phyloP scores from a whole-genome alignment of 371 early-diverging fungal species.

The Polyrhizophydium stewartii region DNA sequence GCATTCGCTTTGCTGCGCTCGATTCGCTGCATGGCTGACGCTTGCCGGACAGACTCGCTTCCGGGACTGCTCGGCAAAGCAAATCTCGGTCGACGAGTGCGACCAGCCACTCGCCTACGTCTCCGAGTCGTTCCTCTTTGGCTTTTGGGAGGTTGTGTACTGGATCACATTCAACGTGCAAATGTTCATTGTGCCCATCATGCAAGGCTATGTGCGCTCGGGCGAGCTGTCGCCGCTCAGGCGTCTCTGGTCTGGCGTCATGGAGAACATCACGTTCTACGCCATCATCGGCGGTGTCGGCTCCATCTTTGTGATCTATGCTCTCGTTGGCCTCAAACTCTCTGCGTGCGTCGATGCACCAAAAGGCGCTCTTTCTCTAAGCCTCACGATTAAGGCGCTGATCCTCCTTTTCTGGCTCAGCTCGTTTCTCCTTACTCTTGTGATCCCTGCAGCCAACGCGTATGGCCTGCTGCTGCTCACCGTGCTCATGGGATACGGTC shows the following conservation, averaged over 20 bases:
- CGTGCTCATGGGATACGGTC: constrained; percentile 87
- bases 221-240: constrained; percentile 72
- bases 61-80: constrained; percentile 42
- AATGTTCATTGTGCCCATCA: constrained; percentile 79
- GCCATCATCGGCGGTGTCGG: constrained; percentile 59
- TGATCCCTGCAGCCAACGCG: constrained; percentile 91
- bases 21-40: no score
- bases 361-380: neutral
- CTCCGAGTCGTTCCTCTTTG: constrained; percentile 56
- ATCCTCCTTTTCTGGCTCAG: no score
- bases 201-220: constrained; percentile 79
- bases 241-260: constrained; percentile 62
- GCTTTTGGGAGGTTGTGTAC: constrained; percentile 84
- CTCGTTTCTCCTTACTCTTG: constrained; percentile 65
- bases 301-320: constrained; percentile 57
- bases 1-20: no score
- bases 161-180: constrained; percentile 89
- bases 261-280: constrained; percentile 78
- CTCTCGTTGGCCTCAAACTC: constrained; percentile 53
- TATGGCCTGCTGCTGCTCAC: constrained; percentile 88
- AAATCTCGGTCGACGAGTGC: constrained; percentile 46
- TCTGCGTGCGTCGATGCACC: constrained; percentile 13
- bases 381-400: no score
- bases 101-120: constrained; percentile 76
- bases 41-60: constrained; percentile 62